phyloP scores from a whole-genome alignment of 257 asterid genomes.

The Fraxinus americana region DNA sequence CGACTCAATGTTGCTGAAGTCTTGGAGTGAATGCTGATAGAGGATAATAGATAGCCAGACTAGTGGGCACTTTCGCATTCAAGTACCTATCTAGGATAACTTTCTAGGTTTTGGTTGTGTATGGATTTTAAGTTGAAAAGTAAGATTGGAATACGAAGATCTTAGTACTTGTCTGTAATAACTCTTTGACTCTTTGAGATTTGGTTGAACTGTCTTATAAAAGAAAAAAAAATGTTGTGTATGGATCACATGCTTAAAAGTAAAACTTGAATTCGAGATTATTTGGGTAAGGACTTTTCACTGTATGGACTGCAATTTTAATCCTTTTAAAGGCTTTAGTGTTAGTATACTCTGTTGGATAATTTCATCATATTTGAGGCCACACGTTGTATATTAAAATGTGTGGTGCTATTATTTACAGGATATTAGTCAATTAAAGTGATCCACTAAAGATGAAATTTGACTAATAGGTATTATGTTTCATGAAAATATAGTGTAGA shows the following conservation, averaged over 20 bases:
- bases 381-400: no score
- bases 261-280: slow-evolving; percentile 26
- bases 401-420: no score
- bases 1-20: slow-evolving; percentile 42
- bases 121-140: no score
- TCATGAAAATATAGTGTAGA: no score
- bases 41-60: slow-evolving; percentile 38
- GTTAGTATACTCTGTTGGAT: no score
- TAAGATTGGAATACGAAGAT: no score
- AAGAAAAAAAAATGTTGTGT: neutral
- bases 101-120: no score
- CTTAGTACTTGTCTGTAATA: slow-evolving; percentile 37
- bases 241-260: slow-evolving; percentile 10
- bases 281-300: neutral
- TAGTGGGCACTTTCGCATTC: slow-evolving; percentile 30
- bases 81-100: slow-evolving; percentile 17
- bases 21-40: slow-evolving; percentile 46
- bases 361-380: no score
- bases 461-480: no score
- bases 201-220: neutral
- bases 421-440: no score
- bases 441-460: no score
- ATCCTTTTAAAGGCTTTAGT: neutral
- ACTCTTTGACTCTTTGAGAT: slow-evolving; percentile 22
- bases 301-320: neutral